phyloP scores from a whole-genome alignment of 2,329 filamentous ascomycete genomes.

The Penicillium sp. region DNA sequence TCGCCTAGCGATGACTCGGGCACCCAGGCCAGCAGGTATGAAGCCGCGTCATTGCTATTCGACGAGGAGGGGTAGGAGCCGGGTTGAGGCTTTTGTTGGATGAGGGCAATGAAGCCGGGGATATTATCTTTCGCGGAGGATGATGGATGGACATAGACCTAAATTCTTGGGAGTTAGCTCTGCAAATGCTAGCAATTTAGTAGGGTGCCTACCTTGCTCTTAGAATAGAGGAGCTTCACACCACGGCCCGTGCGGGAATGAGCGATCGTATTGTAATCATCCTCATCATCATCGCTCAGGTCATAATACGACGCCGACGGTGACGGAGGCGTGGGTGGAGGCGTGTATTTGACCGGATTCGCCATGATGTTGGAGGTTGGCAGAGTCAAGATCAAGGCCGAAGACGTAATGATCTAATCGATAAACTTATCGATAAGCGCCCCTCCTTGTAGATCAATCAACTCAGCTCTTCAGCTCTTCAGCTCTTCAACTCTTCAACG shows the following conservation, averaged over 20 bases:
- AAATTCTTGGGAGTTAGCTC: slow-evolving; percentile 9
- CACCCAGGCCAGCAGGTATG: slow-evolving; percentile 87
- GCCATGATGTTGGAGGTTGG: slow-evolving; percentile 27
- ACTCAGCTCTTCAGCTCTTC: background rate
- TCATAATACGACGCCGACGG: slow-evolving; percentile 90
- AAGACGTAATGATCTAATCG: slow-evolving; percentile 23
- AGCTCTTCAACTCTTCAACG: background rate
- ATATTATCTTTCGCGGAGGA: slow-evolving; percentile 95
- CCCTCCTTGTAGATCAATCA: background rate
- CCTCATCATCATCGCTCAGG: slow-evolving; percentile 93
- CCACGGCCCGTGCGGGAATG: slow-evolving; percentile 74
- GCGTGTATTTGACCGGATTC: slow-evolving; percentile 35
- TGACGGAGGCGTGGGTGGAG: slow-evolving; percentile 57
- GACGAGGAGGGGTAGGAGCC: slow-evolving; percentile 45
- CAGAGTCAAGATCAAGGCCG: slow-evolving; percentile 2
- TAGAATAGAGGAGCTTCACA: slow-evolving; percentile 91
- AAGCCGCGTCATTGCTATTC: slow-evolving; percentile 56
- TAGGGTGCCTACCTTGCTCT: slow-evolving; percentile 84
- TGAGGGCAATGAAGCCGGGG: slow-evolving; percentile 83
- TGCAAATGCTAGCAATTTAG: background rate
- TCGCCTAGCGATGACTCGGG: slow-evolving; percentile 87
- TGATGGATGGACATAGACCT: slow-evolving; percentile 96
- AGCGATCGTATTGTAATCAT: slow-evolving; percentile 86
- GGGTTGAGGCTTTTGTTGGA: slow-evolving; percentile 74
- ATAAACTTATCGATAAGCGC: slow-evolving; percentile 19